phyloP scores from a whole-genome alignment of 352 stramenopile species.

The Globisporangium spinosum region DNA sequence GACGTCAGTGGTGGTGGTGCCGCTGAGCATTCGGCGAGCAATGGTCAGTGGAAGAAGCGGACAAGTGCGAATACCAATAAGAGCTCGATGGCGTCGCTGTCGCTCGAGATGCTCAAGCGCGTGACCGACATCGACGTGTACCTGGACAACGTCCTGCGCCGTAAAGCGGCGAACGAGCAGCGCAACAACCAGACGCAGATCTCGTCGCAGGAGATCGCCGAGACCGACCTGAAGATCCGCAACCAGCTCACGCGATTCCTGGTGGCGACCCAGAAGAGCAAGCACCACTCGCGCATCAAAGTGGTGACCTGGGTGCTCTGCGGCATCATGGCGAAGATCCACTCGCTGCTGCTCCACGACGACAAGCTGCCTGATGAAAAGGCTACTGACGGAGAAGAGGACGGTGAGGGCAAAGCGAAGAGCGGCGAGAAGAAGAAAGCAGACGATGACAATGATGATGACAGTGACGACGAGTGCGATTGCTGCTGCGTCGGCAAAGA shows the following conservation, averaged over 20 bases:
- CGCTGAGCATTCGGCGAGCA: neutral
- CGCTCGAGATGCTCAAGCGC: conserved; percentile 73
- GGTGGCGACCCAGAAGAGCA: conserved; percentile 64
- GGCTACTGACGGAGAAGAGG: conserved; percentile 14
- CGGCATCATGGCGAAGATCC: conserved; percentile 82
- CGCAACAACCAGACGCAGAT: conserved; percentile 39
- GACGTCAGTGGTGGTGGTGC: neutral
- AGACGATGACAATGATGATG: conserved; percentile 30
- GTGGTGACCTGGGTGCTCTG: conserved; percentile 86
- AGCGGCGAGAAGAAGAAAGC: conserved; percentile 22
- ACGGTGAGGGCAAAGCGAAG: conserved; percentile 57
- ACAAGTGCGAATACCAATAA: neutral
- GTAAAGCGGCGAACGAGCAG: conserved; percentile 39
- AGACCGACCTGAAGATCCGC: conserved; percentile 72
- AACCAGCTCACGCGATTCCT: conserved; percentile 80
- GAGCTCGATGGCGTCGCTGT: conserved; percentile 47
- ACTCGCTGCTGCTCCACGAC: conserved; percentile 62
- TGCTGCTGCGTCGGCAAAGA: conserved; percentile 69
- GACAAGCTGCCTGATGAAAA: conserved; percentile 55
- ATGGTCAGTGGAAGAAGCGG: conserved; percentile 7
- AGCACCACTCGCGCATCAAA: conserved; percentile 76
- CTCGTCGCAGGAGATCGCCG: conserved; percentile 64
- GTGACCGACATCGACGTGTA: conserved; percentile 83
- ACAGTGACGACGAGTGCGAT: conserved; percentile 71
- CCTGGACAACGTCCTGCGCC: conserved; percentile 72